Percentiles rank a stretch among this genome's conserved stretches.
Conservation (phyloP, 805 yeast species). For the Ogataea angusta region DNA sequence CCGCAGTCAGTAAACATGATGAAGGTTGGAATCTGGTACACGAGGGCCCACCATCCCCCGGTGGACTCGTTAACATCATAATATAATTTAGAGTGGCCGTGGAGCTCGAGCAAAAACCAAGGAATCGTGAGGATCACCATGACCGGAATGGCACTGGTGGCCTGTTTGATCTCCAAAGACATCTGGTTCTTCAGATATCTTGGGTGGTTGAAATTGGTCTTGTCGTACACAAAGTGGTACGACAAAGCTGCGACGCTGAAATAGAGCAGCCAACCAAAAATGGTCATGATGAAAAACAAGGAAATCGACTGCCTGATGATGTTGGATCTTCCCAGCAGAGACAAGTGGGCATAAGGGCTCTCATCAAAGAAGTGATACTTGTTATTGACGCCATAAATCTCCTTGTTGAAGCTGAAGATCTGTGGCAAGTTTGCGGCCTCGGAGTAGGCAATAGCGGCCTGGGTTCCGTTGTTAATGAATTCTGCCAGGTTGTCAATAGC, state of each 20-base stretch:
- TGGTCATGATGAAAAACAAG: constrained; percentile 61
- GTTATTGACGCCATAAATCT: constrained; percentile 38
- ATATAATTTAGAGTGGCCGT: constrained; percentile 80
- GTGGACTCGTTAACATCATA: constrained; percentile 56
- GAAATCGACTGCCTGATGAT: constrained; percentile 67
- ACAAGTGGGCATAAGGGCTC: constrained; percentile 55
- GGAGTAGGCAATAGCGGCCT: constrained; percentile 18
- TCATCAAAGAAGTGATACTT: constrained; percentile 58
- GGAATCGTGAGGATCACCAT: constrained; percentile 90
- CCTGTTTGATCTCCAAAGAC: constrained; percentile 75
- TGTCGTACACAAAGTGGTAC: constrained; percentile 78
- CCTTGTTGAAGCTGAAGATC: constrained; percentile 21
- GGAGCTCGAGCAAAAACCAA: constrained; percentile 81
- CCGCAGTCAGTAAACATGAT: constrained; percentile 92
- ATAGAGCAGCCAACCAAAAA: constrained; percentile 88
- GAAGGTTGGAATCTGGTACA: constrained; percentile 70
- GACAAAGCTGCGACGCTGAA: constrained; percentile 72
- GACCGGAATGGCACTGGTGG: constrained; percentile 75
- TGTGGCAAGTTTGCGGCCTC: constrained; percentile 28
- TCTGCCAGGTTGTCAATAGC: constrained; percentile 22
- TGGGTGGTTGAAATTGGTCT: constrained; percentile 90
- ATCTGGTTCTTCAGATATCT: constrained; percentile 93
- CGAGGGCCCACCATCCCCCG: constrained; percentile 66
- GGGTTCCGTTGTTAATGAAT: constrained; percentile 26
- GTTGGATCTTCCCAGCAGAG: constrained; percentile 70